phyloP scores from a whole-genome alignment of 345 rosid genomes.

The Microthlaspi erraticum region DNA sequence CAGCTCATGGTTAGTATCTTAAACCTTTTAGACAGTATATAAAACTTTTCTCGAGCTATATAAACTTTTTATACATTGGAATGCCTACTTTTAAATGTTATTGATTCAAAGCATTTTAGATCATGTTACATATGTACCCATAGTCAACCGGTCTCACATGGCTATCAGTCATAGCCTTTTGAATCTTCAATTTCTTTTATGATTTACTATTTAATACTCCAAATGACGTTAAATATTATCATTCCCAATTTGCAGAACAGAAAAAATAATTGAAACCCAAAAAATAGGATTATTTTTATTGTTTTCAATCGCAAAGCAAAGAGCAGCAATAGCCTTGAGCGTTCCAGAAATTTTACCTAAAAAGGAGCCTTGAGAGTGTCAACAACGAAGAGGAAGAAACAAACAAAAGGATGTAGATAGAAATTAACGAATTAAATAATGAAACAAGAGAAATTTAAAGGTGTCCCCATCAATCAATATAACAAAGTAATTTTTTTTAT shows the following conservation, averaged over 20 bases:
- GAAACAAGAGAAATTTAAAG: slow-evolving; percentile 33
- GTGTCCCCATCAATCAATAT: slow-evolving; percentile 55
- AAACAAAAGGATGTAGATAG: slow-evolving; percentile 36
- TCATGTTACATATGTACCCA: slow-evolving; percentile 33
- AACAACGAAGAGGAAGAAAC: slow-evolving; percentile 36
- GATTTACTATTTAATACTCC: neutral
- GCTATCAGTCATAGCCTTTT: slow-evolving; percentile 29
- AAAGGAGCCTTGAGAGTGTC: slow-evolving; percentile 31
- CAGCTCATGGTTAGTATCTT: slow-evolving; percentile 24
- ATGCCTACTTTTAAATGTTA: slow-evolving; percentile 24
- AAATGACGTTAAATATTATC: neutral
- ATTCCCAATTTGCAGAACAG: neutral
- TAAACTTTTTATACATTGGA: neutral
- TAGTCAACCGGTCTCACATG: slow-evolving; percentile 37
- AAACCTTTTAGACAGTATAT: slow-evolving; percentile 1
- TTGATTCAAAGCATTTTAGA: slow-evolving; percentile 20
- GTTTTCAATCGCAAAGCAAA: slow-evolving; percentile 12
- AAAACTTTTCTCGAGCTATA: neutral
- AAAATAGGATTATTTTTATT: neutral
- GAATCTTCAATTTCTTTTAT: slow-evolving; percentile 10
- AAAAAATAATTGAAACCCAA: too few species aligned
- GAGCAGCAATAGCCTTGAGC: slow-evolving; percentile 32
- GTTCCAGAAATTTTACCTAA: slow-evolving; percentile 9
- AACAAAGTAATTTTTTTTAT: too few species aligned
- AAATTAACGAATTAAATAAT: slow-evolving; percentile 20